Conservation (phyloP, 257 asterid species). For the Misopates orontium region DNA sequence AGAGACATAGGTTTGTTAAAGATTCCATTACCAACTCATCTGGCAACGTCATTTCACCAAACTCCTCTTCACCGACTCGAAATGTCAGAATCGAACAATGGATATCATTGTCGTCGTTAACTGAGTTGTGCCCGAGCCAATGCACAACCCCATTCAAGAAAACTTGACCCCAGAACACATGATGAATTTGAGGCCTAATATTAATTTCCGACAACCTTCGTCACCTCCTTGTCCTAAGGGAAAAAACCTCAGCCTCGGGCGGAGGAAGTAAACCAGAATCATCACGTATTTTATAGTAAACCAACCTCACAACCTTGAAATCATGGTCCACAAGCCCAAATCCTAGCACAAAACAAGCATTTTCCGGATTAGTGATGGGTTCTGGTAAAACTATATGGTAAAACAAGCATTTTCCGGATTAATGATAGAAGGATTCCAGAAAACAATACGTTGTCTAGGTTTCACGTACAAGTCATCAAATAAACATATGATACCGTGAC, state of each 20-base stretch:
- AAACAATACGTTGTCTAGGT: slow-evolving; percentile 21
- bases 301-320: slow-evolving; percentile 61
- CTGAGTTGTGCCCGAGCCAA: slow-evolving; percentile 32
- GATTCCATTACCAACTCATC: too few relatives aligned
- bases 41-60: too few relatives aligned
- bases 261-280: slow-evolving; percentile 15
- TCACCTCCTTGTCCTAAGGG: slow-evolving; percentile 43
- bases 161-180: slow-evolving; percentile 38
- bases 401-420: too few relatives aligned
- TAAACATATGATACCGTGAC: too few relatives aligned
- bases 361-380: slow-evolving; percentile 30
- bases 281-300: slow-evolving; percentile 27
- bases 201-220: slow-evolving; percentile 27
- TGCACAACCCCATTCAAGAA: slow-evolving; percentile 46
- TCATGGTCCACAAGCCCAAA: slow-evolving; percentile 43
- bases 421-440: slow-evolving; percentile 61
- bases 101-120: too few relatives aligned
- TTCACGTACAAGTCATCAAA: slow-evolving; percentile 40
- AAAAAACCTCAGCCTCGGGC: slow-evolving; percentile 48
- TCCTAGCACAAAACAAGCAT: slow-evolving; percentile 43
- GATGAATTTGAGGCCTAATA: slow-evolving; percentile 27
- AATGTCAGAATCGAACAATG: too few relatives aligned
- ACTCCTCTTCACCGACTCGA: too few relatives aligned
- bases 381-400: too few relatives aligned
- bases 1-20: too few relatives aligned